Evolutionary conservation across 177 flowering plant species (phyloP).

Genomic region (Vitis hybrid): DNA sequence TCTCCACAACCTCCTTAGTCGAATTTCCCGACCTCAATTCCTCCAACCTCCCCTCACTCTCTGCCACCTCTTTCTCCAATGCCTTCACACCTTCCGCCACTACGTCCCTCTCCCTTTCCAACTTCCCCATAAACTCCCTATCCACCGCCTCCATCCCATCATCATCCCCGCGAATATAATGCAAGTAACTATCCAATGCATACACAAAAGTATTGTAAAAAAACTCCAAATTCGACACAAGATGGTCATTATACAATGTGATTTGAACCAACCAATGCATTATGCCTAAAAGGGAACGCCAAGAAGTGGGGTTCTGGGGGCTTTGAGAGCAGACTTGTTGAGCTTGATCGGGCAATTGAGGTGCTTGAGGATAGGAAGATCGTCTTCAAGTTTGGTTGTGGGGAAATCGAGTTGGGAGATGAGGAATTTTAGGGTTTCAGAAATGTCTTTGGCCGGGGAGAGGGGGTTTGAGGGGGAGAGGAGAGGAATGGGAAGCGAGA

Average conservation of each 20-base stretch:
- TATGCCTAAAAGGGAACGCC: constrained; percentile 66
- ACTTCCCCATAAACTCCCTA: constrained; percentile 30
- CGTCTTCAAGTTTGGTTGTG: constrained; percentile 56
- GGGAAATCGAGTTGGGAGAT: constrained; percentile 47
- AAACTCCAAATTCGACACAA: background rate
- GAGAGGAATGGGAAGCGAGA: constrained; percentile 51
- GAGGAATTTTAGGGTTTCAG: constrained; percentile 49
- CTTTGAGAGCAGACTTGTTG: constrained; percentile 64
- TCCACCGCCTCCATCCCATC: constrained; percentile 50
- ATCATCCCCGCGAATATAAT: constrained; percentile 51
- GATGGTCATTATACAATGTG: constrained; percentile 40
- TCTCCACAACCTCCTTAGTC: too few relatives aligned
- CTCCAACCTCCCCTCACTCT: constrained; percentile 44
- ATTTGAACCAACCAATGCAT: constrained; percentile 88
- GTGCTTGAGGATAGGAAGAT: constrained; percentile 45
- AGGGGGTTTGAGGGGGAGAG: constrained; percentile 41
- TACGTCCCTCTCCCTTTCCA: constrained; percentile 37
- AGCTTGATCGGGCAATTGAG: constrained; percentile 69
- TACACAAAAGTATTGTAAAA: constrained; percentile 29
- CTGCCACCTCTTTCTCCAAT: constrained; percentile 32
- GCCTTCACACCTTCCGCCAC: constrained; percentile 23
- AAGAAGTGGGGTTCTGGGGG: constrained; percentile 79
- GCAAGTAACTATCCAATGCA: constrained; percentile 24
- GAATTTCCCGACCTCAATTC: constrained; percentile 38
- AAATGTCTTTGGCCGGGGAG: constrained; percentile 69